Percentiles rank a stretch among this genome's conserved stretches.
These are phyloP conservation scores for Pythium oligandrum DNA, from an alignment of 352 stramenopile species.

Conservation along the genomic window DNA sequence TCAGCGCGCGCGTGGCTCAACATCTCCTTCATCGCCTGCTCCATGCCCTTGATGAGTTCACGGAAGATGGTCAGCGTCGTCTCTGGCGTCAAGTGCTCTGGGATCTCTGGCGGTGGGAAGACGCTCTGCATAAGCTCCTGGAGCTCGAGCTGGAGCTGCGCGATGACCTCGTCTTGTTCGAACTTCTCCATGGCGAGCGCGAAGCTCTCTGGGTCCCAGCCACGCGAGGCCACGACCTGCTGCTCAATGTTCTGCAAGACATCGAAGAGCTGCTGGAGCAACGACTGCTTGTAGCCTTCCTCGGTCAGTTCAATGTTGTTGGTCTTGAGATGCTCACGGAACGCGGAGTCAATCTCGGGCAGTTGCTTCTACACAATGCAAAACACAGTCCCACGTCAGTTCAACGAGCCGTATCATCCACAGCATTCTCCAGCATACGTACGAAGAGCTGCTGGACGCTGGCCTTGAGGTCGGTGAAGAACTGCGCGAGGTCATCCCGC, in stretches of 20 bases:
- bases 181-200: constrained; percentile 59
- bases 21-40: constrained; percentile 76
- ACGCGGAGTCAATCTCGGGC: constrained; percentile 54
- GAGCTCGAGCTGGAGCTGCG: constrained; percentile 61
- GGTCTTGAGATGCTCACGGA: constrained; percentile 61
- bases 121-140: constrained; percentile 69
- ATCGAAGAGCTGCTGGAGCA: constrained; percentile 71
- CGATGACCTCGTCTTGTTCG: constrained; percentile 50
- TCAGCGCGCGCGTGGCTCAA: constrained; percentile 59
- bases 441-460: constrained; percentile 69
- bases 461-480: constrained; percentile 68
- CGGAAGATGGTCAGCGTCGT: constrained; percentile 64
- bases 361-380: constrained; percentile 46
- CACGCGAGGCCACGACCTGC: constrained; percentile 50
- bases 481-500: constrained; percentile 51
- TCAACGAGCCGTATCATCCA: neutral
- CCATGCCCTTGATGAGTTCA: constrained; percentile 66
- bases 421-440: constrained; percentile 13
- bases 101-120: constrained; percentile 58
- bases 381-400: constrained; percentile 2
- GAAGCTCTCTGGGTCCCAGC: constrained; percentile 59
- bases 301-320: constrained; percentile 65
- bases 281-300: constrained; percentile 67
- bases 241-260: constrained; percentile 68
- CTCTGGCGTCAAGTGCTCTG: constrained; percentile 61